phyloP scores from a whole-genome alignment of 331 rosid species.

The Spiraea crenata region DNA sequence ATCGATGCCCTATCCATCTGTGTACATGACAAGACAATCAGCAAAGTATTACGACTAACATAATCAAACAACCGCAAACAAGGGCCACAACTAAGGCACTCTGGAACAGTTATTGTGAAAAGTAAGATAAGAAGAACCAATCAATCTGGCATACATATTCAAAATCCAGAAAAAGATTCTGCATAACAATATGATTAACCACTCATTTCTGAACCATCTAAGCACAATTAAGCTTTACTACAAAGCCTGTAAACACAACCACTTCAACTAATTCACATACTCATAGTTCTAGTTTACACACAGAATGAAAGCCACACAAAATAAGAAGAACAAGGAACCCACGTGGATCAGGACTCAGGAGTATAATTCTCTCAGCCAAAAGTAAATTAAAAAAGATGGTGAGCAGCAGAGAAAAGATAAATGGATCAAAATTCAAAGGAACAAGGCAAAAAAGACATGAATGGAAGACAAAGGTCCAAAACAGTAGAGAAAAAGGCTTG shows the following conservation, averaged over 20 bases:
- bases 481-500: not conserved
- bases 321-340: not conserved
- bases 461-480: not conserved
- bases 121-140: not conserved
- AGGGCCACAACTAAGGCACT: not conserved
- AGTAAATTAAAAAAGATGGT: not conserved
- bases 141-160: not conserved
- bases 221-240: too few relatives aligned
- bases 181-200: too few relatives aligned
- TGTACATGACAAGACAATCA: not conserved
- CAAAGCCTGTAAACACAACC: not conserved
- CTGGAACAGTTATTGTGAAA: not conserved
- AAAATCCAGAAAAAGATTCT: not conserved
- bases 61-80: not conserved
- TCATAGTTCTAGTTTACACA: too few relatives aligned
- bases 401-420: not conserved
- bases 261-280: not conserved
- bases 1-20: constrained; percentile 89
- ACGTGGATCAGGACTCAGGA: not conserved
- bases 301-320: too few relatives aligned
- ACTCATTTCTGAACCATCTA: too few relatives aligned
- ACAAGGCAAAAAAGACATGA: not conserved
- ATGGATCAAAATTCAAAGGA: not conserved
- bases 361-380: not conserved
- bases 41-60: not conserved